Evolutionary conservation across 305 asterid genomes (phyloP).

Genomic region (Solanum aculeatissimum): DNA sequence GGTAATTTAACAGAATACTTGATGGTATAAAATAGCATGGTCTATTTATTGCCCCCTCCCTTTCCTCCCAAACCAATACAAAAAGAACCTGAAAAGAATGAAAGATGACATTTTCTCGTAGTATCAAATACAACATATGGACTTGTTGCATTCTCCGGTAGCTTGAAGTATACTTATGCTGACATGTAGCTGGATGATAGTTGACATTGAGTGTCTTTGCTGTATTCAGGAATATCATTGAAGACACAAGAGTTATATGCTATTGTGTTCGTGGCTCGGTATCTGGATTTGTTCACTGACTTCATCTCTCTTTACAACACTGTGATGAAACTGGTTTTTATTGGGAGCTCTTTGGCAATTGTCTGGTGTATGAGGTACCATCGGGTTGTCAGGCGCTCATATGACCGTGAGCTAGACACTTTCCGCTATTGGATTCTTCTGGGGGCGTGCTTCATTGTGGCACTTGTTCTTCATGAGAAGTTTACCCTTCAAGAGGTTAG

Average conservation of each 20-base stretch:
- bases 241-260: constrained; percentile 90
- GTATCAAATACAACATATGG: background rate
- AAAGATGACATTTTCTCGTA: background rate
- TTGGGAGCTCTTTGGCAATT: constrained; percentile 74
- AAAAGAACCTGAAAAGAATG: background rate
- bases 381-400: constrained; percentile 54
- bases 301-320: constrained; percentile 72
- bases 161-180: background rate
- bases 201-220: constrained; percentile 1
- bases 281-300: constrained; percentile 70
- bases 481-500: constrained; percentile 70
- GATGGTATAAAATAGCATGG: background rate
- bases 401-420: constrained; percentile 73
- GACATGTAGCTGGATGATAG: background rate
- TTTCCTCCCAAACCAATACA: background rate
- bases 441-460: constrained; percentile 37
- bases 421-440: constrained; percentile 64
- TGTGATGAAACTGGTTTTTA: constrained; percentile 72
- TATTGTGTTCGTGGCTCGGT: constrained; percentile 71
- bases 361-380: constrained; percentile 82
- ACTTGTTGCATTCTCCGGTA: background rate
- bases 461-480: constrained; percentile 58
- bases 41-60: background rate
- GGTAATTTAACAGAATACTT: background rate
- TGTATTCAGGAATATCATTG: constrained; percentile 61